phyloP scores from a whole-genome alignment of 257 asterid genomes.

The Fraxinus excelsior region DNA sequence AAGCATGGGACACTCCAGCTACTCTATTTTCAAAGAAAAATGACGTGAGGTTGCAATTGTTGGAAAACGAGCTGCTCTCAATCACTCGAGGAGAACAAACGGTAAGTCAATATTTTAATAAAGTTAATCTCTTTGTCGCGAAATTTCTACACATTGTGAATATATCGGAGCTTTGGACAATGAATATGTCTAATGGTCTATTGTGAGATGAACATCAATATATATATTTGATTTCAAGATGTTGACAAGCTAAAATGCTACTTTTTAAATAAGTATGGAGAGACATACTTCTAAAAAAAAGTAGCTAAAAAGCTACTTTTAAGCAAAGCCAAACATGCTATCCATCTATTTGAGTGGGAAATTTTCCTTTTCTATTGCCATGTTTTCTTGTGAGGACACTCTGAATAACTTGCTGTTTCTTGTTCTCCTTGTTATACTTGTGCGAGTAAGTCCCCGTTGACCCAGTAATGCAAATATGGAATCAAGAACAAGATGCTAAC shows the following conservation, averaged over 20 bases:
- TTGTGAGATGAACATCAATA: slow-evolving; percentile 17
- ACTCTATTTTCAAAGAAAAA: too few relatives aligned
- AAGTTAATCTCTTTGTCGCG: too few relatives aligned
- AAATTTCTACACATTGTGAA: slow-evolving; percentile 44
- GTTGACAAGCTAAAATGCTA: slow-evolving; percentile 2
- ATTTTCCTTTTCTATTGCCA: neutral
- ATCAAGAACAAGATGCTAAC: neutral
- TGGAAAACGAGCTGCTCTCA: too few relatives aligned
- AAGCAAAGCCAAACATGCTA: neutral
- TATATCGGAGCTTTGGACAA: slow-evolving; percentile 27
- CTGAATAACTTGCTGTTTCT: neutral
- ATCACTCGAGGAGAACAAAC: too few relatives aligned
- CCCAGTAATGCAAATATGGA: neutral
- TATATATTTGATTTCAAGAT: neutral
- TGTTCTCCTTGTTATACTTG: neutral
- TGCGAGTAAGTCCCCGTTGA: neutral
- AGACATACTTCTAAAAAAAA: neutral
- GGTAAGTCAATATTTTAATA: too few relatives aligned
- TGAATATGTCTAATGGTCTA: slow-evolving; percentile 15
- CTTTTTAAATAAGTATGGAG: neutral
- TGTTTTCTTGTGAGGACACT: neutral
- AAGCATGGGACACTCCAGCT: too few relatives aligned
- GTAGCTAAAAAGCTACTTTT: neutral
- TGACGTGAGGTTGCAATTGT: too few relatives aligned
- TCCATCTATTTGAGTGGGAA: neutral